Base-by-base conservation (phyloP, 495 filamentous ascomycete species). In the Annulohypoxylon stygium region DNA sequence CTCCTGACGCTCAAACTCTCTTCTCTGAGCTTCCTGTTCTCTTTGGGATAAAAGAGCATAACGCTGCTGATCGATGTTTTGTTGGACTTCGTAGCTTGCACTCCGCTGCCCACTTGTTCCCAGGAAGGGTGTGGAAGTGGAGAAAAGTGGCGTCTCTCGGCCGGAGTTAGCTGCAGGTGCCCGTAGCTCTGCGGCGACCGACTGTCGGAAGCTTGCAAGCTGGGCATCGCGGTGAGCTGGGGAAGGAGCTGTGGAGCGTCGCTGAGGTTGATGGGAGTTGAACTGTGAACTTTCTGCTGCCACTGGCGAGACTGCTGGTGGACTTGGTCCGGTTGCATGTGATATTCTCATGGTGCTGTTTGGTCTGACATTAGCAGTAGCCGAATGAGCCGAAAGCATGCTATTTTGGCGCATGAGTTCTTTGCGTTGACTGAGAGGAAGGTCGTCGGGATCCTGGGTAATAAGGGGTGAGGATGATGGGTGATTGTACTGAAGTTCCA, bases 201-300 rank as follows among this genome's bases (percentile, higher is more conserved):
- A 91, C 68, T 89, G 87, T 16, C 93, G 87, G 87, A 93, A 97
- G n/a, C 83, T 86, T n/a, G 91, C 91, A 55, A 97, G 87, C 74
- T 87, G 85, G 0, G 87, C 84, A 26, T 90, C 88, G 20, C 89
- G 84, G 41, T 83, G 85, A 4, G 78, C 77, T 4, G 82, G 79
- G 14, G 86, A 76, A 5, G 83, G 78, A 0, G 76, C 30, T 10
- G 63, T 77, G 18, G 81, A 82, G 48, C 69, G 76, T 14, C 89
- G 85, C 23, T 79, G 79, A 1, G 89, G 88, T 67, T 89, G 89
- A 68, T 90, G 87, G 0, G 88, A 88, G 77, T 90, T 82, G 73
- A 86, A 90, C 34, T 76, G 59, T 8, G 73, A 64, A 6, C 62
- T 70, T 0, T 82, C 79, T 33, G 79, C 76, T 5, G 76, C 74